These are phyloP conservation scores for Durotheca rogersii DNA, from an alignment of 495 filamentous ascomycete genomes.

Conservation along the genomic window DNA sequence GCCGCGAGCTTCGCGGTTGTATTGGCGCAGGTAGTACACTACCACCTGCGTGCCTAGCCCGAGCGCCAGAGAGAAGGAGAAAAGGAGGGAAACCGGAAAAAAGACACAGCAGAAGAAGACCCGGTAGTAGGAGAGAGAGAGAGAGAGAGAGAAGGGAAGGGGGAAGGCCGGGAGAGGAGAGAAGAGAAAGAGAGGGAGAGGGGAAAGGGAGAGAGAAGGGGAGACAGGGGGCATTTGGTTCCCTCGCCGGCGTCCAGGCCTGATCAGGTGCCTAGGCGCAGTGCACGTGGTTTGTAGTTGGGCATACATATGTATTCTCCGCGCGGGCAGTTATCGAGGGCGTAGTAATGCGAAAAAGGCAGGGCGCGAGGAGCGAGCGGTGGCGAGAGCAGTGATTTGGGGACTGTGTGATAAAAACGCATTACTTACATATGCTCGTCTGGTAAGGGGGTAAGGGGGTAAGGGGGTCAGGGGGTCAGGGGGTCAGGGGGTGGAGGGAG, in stretches of 20 bases:
- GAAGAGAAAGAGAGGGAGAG: neutral
- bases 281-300: conserved; percentile 23
- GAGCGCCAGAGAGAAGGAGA: neutral
- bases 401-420: neutral
- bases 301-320: conserved; percentile 28
- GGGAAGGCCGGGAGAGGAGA: neutral
- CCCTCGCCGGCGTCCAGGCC: conserved; percentile 22
- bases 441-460: neutral
- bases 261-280: conserved; percentile 26
- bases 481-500: neutral
- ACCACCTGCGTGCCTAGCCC: too few species aligned
- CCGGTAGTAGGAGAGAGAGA: neutral
- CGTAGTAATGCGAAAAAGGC: too few species aligned
- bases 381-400: neutral
- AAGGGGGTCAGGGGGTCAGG: neutral
- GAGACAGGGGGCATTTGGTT: conserved; percentile 12
- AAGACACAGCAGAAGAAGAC: neutral
- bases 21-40: too few species aligned
- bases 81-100: neutral
- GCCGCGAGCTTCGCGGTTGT: too few species aligned
- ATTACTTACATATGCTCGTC: neutral
- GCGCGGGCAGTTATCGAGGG: too few species aligned
- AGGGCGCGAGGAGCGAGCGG: neutral
- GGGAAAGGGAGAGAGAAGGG: neutral
- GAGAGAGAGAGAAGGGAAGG: neutral